A percentile compares a stretch with the other conserved stretches of the same genome.
Evolutionary conservation across 371 early-diverging fungal genomes (phyloP).

Genomic region (Mucor piriformis): DNA sequence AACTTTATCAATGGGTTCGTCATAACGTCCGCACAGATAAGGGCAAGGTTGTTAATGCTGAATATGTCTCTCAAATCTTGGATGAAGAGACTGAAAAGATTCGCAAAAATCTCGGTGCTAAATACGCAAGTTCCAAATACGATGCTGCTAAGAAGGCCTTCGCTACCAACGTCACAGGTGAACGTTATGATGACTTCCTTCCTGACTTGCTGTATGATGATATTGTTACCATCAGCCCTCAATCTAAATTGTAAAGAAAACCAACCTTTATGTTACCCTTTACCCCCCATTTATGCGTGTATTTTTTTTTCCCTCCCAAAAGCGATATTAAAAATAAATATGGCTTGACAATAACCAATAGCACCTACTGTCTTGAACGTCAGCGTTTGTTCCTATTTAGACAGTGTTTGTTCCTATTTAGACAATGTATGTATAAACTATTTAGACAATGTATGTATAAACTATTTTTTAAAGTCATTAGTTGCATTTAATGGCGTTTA

Average conservation of each 20-base stretch:
- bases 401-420: too few species aligned
- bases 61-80: conserved; percentile 72
- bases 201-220: conserved; percentile 85
- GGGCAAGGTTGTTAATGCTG: conserved; percentile 77
- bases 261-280: background rate
- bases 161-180: conserved; percentile 79
- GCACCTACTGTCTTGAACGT: too few species aligned
- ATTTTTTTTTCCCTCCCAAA: background rate
- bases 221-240: conserved; percentile 47
- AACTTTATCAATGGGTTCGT: conserved; percentile 96
- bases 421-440: too few species aligned
- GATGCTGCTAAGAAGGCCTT: conserved; percentile 80
- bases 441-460: too few species aligned
- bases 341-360: too few species aligned
- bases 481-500: too few species aligned
- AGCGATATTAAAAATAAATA: too few species aligned
- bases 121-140: conserved; percentile 69
- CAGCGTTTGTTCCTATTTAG: too few species aligned
- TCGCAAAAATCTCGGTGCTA: conserved; percentile 63
- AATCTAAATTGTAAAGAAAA: conserved; percentile 30
- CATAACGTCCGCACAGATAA: conserved; percentile 83
- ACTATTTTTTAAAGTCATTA: too few species aligned
- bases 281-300: background rate
- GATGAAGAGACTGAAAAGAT: conserved; percentile 85
- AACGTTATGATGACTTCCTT: conserved; percentile 88